These are phyloP conservation scores for Hypericum androsaemum DNA, from an alignment of 345 rosid genomes.

Conservation along the genomic window DNA sequence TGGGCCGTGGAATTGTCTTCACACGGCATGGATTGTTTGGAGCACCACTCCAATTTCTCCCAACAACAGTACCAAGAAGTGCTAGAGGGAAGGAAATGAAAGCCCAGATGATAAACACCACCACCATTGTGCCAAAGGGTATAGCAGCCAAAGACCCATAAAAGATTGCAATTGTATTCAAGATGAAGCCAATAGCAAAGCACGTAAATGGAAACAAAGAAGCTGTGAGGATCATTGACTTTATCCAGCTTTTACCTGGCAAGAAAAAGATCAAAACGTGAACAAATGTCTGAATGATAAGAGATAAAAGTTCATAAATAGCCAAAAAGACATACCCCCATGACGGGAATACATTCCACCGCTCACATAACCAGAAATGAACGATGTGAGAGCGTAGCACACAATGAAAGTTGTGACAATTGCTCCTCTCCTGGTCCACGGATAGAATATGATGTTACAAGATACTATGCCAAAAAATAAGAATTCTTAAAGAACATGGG, in stretches of 20 bases:
- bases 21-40: slow-evolving; percentile 95
- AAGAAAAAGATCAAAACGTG: slow-evolving; percentile 6
- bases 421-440: slow-evolving; percentile 85
- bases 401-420: slow-evolving; percentile 94
- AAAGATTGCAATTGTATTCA: slow-evolving; percentile 84
- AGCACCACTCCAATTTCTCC: slow-evolving; percentile 92
- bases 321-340: slow-evolving; percentile 55
- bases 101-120: slow-evolving; percentile 85
- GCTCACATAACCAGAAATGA: slow-evolving; percentile 93
- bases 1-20: slow-evolving; percentile 92
- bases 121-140: slow-evolving; percentile 94
- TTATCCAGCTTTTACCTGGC: slow-evolving; percentile 89
- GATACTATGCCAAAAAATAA: not conserved
- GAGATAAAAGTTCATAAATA: slow-evolving; percentile 3
- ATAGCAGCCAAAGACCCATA: slow-evolving; percentile 92
- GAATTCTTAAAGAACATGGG: not conserved
- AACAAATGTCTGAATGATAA: slow-evolving; percentile 2
- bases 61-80: slow-evolving; percentile 87
- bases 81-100: slow-evolving; percentile 93
- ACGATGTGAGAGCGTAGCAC: slow-evolving; percentile 96
- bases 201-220: slow-evolving; percentile 87
- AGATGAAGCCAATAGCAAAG: slow-evolving; percentile 78
- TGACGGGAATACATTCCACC: slow-evolving; percentile 99
- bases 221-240: slow-evolving; percentile 90
- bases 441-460: not conserved